Evolutionary conservation across 805 yeast genomes (phyloP), one percentile per base, ranked within the genome.

Genomic region (Lachancea kluyveri): DNA sequence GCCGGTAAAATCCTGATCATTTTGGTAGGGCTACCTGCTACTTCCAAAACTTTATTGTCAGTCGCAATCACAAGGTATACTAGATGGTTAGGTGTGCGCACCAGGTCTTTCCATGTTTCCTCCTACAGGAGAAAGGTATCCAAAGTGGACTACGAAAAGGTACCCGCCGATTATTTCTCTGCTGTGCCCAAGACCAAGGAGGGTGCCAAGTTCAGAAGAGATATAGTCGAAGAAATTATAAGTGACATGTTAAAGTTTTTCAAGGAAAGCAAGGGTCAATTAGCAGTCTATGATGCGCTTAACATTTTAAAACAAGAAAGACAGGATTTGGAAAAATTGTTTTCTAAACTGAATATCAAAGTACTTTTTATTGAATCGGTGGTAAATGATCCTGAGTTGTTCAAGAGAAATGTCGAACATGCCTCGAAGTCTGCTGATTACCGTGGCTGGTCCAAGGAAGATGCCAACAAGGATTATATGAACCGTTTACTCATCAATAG

Each of bases 221-320:
- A 68, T 40, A 70, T 88, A 14, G 67, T 80, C 24, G 64, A 71
- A 27, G 69, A 72, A 23, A 85, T 94, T 45, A 55, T 82, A 22
- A 60, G 60, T 28, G 96, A 86, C 52, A 77, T 90, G 55, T 52
- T 71, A 34, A 62, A 65, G 15, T 87, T 83, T 48, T 86, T 85
- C 57, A 71, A 73, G 41, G 70, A 71, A 17, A 85, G 79, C 40
- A 75, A 74, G 49, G 97, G 97, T 8, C 98, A 92, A 60, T 85
- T 92, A 19, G 98, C 95, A 4, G 84, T 92, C 14, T 92, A 84
- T 58, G 99, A 92, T 59, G 97, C 97, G 0, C 82, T 92, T 30
- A 92, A 92, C 54, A 95, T 92, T 5, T 62, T 80, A 28, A 74
- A 79, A 13, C 67, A 69, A 30, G 81, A 79, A 43, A 69, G 99